Base-by-base conservation (phyloP, 139 green algal species). In the Diplosphaera chodatii region DNA sequence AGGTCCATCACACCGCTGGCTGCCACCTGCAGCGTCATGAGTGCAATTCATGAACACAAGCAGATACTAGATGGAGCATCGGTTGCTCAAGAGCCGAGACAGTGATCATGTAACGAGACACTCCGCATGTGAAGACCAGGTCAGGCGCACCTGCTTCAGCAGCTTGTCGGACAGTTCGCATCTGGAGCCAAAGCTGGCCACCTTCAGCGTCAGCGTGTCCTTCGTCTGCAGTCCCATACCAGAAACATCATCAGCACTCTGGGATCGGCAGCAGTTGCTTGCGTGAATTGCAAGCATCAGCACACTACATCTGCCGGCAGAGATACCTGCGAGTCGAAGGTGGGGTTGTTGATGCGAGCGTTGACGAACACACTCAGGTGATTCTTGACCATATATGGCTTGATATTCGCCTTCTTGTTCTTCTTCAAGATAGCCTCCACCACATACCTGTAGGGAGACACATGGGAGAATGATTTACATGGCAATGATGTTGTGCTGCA, bases 281-380 rank as follows among this genome's bases (percentile, higher is more conserved):
- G n/a, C n/a, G n/a, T n/a, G n/a, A n/a, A n/a, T n/a, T n/a, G n/a
- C n/a, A n/a, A n/a, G n/a, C n/a, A n/a, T n/a, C n/a, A 20, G 6
- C 8, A 48, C 10, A 48, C 8, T 48, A 6, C 37, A 48, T 6
- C 8, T 10, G 37, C 37, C 37, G 6, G 37, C 10, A 10, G 10
- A 6, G 10, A 23, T n/a, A 88, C 88, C 91, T 98, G 94, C 1
- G 91, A 97, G 81, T 99, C 96, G 73, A 99, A 99, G 5, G 96
- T 90, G 10, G 96, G 96, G 78, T 99, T 99, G 72, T 97, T 93
- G 30, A 99, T 92, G 70, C 93, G 79, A 73, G 86, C 88, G 80
- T 99, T 99, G 74, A 99, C 79, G 75, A 99, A 99, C 18, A 99
- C 85, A 88, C 89, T 97, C 20, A 99, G 79, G 84, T 99, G 94